These are phyloP conservation scores for Phytophthora ohioensis DNA, from an alignment of 352 stramenopile genomes.

Conservation along the genomic window DNA sequence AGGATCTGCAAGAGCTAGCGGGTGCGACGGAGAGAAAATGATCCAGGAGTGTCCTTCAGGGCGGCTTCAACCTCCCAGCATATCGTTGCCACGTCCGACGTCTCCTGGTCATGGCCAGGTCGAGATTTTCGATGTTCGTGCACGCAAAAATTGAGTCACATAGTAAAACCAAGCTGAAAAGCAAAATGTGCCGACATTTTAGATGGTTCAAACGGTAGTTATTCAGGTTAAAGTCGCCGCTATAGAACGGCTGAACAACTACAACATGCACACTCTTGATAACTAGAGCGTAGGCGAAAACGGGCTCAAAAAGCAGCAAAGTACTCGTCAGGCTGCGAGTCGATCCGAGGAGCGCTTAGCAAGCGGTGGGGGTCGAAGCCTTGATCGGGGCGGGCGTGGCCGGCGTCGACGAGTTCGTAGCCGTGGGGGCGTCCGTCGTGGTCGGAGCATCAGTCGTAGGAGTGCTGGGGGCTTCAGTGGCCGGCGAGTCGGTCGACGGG, in stretches of 20 bases:
- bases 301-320: conserved; percentile 36
- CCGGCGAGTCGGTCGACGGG: conserved; percentile 23
- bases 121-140: conserved; percentile 12
- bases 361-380: conserved; percentile 13
- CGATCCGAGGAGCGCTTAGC: conserved; percentile 31
- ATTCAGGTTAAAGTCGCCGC: conserved; percentile 17
- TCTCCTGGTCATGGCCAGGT: conserved; percentile 7
- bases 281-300: conserved; percentile 10
- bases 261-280: conserved; percentile 30
- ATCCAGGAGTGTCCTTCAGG: conserved; percentile 5
- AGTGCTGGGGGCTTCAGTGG: conserved; percentile 3
- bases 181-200: conserved; percentile 34
- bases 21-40: background rate
- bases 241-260: conserved; percentile 17
- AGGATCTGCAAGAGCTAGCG: conserved; percentile 21
- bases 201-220: conserved; percentile 18
- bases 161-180: conserved; percentile 6
- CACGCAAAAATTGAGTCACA: background rate
- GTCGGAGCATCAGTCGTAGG: conserved; percentile 2
- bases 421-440: background rate
- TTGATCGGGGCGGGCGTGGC: conserved; percentile 11
- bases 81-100: conserved; percentile 7
- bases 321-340: conserved; percentile 35
- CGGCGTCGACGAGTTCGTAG: background rate
- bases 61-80: conserved; percentile 22